Base-by-base conservation (phyloP, 1,139 yeast species). In the Hanseniaspora gamundiae region DNA sequence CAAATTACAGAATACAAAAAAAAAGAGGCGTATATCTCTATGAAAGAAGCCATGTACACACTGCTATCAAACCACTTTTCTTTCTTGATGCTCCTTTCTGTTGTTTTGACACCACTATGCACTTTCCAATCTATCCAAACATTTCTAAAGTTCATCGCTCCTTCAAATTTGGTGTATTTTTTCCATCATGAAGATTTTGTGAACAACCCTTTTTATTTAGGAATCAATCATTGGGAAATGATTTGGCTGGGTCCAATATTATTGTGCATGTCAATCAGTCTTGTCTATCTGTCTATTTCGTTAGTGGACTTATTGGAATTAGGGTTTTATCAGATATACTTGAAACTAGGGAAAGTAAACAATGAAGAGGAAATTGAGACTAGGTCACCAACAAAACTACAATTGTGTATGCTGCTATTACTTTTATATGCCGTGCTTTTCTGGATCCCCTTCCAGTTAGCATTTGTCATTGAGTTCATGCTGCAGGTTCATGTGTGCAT, bases 391-490 rank as follows among this genome's bases (percentile, higher is more conserved):
- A 11, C n/a, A 11, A 33, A 17, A 17, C 4, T 17, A 8, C 36
- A 33, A 33, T 6, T 17, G n/a, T 14, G 4, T 68, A 69, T 2
- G 60, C 70, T 0, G 43, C 67, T 2, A 21, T 71, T 1, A 51
- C 79, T 24, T 45, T 69, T 13, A 46, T 60, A 0, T 55, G 67
- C 28, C 21, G 81, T 82, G 4, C 66, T 80, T 26, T 60, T 78
- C 33, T 79, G 78, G 55, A 65, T 84, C 22, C 95, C 95, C 1
- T 86, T 79, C 55, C 95, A 86, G 58, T 71, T 85, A 55, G 87
- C 84, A 0, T 84, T 71, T 54, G 62, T 78, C 13, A 68, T 82
- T 7, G 70, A 80, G 40, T 67, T 76, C 46, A 26, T 77, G 19
- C 67, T 77, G 1, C 88, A 80, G 56, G 53, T 62, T 4, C 57